A percentile compares a stretch with the other conserved stretches of the same genome.
Conservation (phyloP, 2,329 filamentous ascomycete species). For the Bipolaris sorokiniana region DNA sequence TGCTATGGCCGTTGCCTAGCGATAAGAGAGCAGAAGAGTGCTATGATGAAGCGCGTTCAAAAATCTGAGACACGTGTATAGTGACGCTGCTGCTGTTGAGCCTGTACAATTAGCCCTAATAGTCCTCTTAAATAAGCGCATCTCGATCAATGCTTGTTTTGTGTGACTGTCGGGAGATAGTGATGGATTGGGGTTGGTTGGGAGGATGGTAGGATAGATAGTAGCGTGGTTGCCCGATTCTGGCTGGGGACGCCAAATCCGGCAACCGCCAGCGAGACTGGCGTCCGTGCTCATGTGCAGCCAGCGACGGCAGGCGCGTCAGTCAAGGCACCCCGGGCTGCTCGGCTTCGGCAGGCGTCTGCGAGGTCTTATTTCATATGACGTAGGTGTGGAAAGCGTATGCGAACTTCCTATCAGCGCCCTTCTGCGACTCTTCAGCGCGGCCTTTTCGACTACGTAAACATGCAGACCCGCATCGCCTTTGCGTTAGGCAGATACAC, state of each 20-base stretch:
- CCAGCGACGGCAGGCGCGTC: not conserved
- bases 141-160: not conserved
- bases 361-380: not conserved
- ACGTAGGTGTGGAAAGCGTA: not conserved
- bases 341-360: not conserved
- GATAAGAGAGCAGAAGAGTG: not conserved
- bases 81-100: not conserved
- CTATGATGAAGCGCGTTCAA: not conserved
- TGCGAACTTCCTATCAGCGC: not conserved
- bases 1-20: not conserved
- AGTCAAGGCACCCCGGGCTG: no score
- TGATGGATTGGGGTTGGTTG: not conserved
- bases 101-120: not conserved
- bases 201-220: not conserved
- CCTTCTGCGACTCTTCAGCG: not conserved
- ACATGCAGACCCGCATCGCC: not conserved
- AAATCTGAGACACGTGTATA: not conserved
- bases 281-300: not conserved
- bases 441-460: not conserved
- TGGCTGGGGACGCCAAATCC: not conserved
- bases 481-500: not conserved
- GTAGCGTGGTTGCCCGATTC: not conserved
- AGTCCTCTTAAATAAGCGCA: not conserved
- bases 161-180: not conserved
- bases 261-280: not conserved